phyloP scores from a whole-genome alignment of 495 filamentous ascomycete species.

The Aspergillus ellipticus region DNA sequence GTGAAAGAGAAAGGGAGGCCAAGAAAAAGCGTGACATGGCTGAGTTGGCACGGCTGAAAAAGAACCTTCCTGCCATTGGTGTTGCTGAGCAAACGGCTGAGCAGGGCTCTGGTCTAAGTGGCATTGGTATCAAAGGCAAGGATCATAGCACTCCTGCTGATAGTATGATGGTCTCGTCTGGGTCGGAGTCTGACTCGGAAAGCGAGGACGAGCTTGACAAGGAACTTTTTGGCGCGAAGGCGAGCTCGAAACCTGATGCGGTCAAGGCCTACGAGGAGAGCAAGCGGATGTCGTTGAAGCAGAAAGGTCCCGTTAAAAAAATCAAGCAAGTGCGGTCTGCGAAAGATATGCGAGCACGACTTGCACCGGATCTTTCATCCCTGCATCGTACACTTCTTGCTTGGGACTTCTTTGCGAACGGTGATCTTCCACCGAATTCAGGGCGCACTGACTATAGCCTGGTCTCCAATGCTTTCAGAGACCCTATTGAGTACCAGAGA shows the following conservation, averaged over 20 bases:
- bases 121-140: constrained; percentile 75
- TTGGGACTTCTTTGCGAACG: constrained; percentile 90
- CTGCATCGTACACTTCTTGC: constrained; percentile 81
- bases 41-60: constrained; percentile 61
- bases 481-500: constrained; percentile 73
- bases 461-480: constrained; percentile 72
- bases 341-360: constrained; percentile 88
- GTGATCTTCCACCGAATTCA: constrained; percentile 73
- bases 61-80: constrained; percentile 46
- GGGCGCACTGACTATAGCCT: constrained; percentile 64
- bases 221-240: constrained; percentile 54
- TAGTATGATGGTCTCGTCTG: constrained; percentile 81
- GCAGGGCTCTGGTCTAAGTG: constrained; percentile 73
- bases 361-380: constrained; percentile 82
- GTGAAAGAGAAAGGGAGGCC: constrained; percentile 68
- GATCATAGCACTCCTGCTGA: constrained; percentile 71
- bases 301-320: constrained; percentile 76
- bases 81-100: constrained; percentile 58
- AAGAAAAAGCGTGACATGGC: constrained; percentile 68
- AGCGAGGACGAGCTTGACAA: constrained; percentile 63
- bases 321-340: constrained; percentile 68
- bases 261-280: constrained; percentile 53
- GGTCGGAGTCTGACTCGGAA: constrained; percentile 71
- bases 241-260: constrained; percentile 40
- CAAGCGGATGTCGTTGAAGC: constrained; percentile 47